These are phyloP conservation scores for Euphorbia tirucalli DNA, from an alignment of 345 rosid genomes.

Conservation along the genomic window DNA sequence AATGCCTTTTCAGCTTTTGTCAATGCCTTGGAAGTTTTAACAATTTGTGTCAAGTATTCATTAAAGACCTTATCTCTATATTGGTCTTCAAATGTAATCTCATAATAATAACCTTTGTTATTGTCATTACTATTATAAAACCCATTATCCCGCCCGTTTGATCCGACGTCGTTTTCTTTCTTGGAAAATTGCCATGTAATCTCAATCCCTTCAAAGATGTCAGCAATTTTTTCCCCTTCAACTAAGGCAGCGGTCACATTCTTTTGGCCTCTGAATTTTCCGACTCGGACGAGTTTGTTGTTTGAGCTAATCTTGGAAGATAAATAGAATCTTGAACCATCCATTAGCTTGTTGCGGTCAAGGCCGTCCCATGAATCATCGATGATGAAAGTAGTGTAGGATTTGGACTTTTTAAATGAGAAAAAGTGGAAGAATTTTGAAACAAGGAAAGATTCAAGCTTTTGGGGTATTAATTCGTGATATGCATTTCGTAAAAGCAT, in stretches of 20 bases:
- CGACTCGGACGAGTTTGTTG: neutral
- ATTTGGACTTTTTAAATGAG: neutral
- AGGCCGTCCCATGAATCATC: constrained; percentile 9
- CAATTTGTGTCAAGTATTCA: neutral
- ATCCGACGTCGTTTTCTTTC: neutral
- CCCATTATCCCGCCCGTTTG: neutral
- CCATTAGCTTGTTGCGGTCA: neutral
- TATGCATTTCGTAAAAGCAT: neutral
- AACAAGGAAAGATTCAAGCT: neutral
- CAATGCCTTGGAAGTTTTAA: neutral
- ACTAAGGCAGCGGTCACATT: neutral
- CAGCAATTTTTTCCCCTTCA: neutral
- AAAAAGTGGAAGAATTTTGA: neutral
- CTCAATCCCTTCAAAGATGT: neutral
- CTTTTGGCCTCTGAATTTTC: constrained; percentile 4
- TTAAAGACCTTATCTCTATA: neutral
- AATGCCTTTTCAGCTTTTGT: neutral
- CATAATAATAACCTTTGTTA: neutral
- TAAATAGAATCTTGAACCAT: constrained; percentile 2
- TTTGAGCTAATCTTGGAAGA: neutral
- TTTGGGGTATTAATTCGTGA: neutral
- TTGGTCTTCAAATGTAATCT: constrained; percentile 1
- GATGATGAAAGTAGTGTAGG: neutral
- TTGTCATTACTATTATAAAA: no score
- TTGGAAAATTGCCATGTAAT: neutral